Percentiles rank a stretch among this genome's conserved stretches.
phyloP scores from a whole-genome alignment of 345 rosid species.

The Pugionium dolabratum region DNA sequence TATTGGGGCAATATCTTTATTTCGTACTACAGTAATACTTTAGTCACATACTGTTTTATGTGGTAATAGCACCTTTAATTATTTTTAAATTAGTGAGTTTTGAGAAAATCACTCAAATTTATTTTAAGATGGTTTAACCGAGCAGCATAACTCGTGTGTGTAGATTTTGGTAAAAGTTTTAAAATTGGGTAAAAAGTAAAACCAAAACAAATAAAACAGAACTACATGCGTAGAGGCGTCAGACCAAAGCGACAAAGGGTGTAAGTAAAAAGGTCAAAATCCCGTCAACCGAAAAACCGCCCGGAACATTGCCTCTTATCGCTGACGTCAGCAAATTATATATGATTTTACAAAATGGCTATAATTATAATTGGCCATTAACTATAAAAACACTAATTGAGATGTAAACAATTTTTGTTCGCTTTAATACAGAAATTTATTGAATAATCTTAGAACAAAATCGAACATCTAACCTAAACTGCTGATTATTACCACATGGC shows the following conservation, averaged over 20 bases:
- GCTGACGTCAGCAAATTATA: not conserved
- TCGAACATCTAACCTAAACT: not conserved
- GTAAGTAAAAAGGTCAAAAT: constrained; percentile 31
- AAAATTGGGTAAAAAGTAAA: constrained; percentile 13
- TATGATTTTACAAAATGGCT: not conserved
- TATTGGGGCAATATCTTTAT: too few relatives aligned
- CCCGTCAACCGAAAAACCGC: constrained; percentile 28
- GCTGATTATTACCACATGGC: constrained; percentile 8
- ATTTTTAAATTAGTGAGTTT: too few relatives aligned
- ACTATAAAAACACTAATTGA: not conserved
- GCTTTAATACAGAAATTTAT: too few relatives aligned
- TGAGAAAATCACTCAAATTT: too few relatives aligned
- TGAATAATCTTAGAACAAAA: not conserved
- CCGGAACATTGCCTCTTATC: constrained; percentile 5
- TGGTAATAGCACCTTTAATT: too few relatives aligned
- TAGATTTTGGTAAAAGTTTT: not conserved
- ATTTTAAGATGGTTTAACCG: too few relatives aligned
- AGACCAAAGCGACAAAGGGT: constrained; percentile 22
- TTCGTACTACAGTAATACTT: too few relatives aligned
- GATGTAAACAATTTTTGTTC: too few relatives aligned
- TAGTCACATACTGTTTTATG: too few relatives aligned
- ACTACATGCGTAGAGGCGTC: not conserved
- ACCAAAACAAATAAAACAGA: constrained; percentile 1
- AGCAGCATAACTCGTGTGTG: not conserved
- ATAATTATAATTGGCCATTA: not conserved